A percentile compares a stretch with the other conserved stretches of the same genome.
These are phyloP conservation scores for Albizia julibrissin DNA, from an alignment of 306 rosid genomes.

Conservation along the genomic window DNA sequence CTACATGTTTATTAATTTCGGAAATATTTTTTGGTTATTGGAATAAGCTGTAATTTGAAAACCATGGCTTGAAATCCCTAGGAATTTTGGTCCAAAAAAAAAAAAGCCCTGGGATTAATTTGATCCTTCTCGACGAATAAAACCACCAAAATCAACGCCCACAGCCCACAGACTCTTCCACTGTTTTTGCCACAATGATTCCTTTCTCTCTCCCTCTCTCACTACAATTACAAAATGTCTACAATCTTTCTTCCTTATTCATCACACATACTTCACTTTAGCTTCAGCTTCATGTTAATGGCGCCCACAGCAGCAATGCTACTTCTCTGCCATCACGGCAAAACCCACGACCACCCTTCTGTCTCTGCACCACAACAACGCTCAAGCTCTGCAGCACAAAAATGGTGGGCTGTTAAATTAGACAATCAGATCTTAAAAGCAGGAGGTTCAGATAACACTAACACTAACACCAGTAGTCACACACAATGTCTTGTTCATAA, in stretches of 20 bases:
- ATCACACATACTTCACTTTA: not conserved
- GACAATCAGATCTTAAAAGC: not conserved
- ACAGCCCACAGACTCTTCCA: slow-evolving; percentile 38
- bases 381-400: slow-evolving; percentile 10
- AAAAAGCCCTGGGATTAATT: not conserved
- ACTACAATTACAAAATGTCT: not conserved
- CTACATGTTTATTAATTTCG: not conserved
- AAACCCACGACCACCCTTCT: slow-evolving; percentile 17
- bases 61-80: slow-evolving; percentile 33
- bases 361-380: not conserved
- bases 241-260: not conserved
- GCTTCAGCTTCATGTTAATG: slow-evolving; percentile 12
- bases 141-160: slow-evolving; percentile 26
- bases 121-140: not conserved
- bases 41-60: not conserved
- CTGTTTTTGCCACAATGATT: not conserved
- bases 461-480: not conserved
- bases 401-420: slow-evolving; percentile 22
- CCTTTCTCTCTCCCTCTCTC: not conserved
- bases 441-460: slow-evolving; percentile 9
- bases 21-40: not conserved
- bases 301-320: slow-evolving; percentile 49
- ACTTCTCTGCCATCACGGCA: slow-evolving; percentile 26
- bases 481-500: not conserved
- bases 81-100: not conserved